A percentile compares a stretch with the other conserved stretches of the same genome.
phyloP scores from a whole-genome alignment of 441 rosid species.

The Lepidium campestre region DNA sequence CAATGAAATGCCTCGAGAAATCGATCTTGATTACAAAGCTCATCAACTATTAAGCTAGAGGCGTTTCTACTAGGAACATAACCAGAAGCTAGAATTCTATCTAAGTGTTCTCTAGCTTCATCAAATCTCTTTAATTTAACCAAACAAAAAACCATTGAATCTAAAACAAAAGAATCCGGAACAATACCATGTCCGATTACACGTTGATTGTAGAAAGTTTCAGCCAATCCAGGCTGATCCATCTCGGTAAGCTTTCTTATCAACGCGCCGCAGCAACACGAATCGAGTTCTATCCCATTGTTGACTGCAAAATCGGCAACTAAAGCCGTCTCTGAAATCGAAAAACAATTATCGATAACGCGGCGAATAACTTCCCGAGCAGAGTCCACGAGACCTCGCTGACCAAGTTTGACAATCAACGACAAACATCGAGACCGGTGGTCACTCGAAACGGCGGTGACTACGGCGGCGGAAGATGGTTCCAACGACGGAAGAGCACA shows the following conservation, averaged over 20 bases:
- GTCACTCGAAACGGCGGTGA: slow-evolving; percentile 17
- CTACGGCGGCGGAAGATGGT: slow-evolving; percentile 6
- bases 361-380: slow-evolving; percentile 38
- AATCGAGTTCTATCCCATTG: slow-evolving; percentile 41
- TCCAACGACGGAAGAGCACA: slow-evolving; percentile 28
- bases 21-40: slow-evolving; percentile 32
- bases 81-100: slow-evolving; percentile 33
- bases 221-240: slow-evolving; percentile 38
- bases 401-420: slow-evolving; percentile 34
- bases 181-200: slow-evolving; percentile 39
- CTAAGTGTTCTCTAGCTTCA: slow-evolving; percentile 43
- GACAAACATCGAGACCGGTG: slow-evolving; percentile 38
- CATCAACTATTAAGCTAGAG: slow-evolving; percentile 37
- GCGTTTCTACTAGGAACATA: slow-evolving; percentile 31
- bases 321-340: slow-evolving; percentile 32
- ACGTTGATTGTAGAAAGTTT: slow-evolving; percentile 28
- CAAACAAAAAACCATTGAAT: slow-evolving; percentile 47
- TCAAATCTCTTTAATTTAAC: slow-evolving; percentile 43
- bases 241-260: slow-evolving; percentile 39
- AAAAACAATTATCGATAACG: slow-evolving; percentile 25
- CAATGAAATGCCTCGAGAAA: slow-evolving; percentile 46
- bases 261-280: slow-evolving; percentile 26
- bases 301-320: slow-evolving; percentile 31
- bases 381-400: slow-evolving; percentile 31
- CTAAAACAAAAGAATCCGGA: slow-evolving; percentile 35